A percentile compares a stretch with the other conserved stretches of the same genome.
Conservation (phyloP, 2,329 filamentous ascomycete genomes). For the Sporothrix brunneoviolacea region DNA sequence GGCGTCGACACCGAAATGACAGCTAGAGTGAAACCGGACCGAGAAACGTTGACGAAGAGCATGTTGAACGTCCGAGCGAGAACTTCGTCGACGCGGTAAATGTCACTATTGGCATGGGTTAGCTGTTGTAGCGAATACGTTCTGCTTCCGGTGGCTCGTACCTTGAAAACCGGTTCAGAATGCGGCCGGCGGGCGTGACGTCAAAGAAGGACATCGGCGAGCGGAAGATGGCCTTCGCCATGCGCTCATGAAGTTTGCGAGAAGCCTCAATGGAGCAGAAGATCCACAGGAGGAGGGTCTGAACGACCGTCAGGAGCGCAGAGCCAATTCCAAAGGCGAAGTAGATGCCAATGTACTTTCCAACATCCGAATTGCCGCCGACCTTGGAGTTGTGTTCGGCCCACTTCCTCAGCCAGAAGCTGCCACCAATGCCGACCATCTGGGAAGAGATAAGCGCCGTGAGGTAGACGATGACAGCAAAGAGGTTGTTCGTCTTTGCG, state of each 20-base stretch:
- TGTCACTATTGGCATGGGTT: constrained; percentile 49
- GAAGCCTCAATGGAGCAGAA: constrained; percentile 99
- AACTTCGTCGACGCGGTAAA: constrained; percentile 83
- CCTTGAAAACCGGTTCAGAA: constrained; percentile 94
- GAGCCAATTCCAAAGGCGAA: constrained; percentile 89
- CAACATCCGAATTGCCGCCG: constrained; percentile 66
- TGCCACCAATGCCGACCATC: constrained; percentile 73
- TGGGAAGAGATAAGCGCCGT: constrained; percentile 72
- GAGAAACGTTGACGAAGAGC: constrained; percentile 71
- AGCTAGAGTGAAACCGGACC: constrained; percentile 73
- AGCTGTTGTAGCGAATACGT: no score
- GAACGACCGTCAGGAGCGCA: constrained; percentile 75
- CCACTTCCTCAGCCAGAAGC: constrained; percentile 92
- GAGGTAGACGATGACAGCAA: constrained; percentile 76
- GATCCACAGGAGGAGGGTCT: constrained; percentile 95
- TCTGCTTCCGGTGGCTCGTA: no score
- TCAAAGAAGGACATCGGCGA: constrained; percentile 99
- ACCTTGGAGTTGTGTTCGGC: constrained; percentile 66
- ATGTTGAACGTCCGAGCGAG: constrained; percentile 97
- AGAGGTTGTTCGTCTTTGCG: constrained; percentile 85
- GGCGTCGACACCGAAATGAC: constrained; percentile 81
- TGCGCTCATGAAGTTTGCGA: constrained; percentile 90
- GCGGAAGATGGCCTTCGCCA: constrained; percentile 95
- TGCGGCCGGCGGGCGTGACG: constrained; percentile 91
- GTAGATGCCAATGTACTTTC: constrained; percentile 91